Evolutionary conservation across 2,329 filamentous ascomycete genomes (phyloP).

Genomic region (Epichloe gansuensis): DNA sequence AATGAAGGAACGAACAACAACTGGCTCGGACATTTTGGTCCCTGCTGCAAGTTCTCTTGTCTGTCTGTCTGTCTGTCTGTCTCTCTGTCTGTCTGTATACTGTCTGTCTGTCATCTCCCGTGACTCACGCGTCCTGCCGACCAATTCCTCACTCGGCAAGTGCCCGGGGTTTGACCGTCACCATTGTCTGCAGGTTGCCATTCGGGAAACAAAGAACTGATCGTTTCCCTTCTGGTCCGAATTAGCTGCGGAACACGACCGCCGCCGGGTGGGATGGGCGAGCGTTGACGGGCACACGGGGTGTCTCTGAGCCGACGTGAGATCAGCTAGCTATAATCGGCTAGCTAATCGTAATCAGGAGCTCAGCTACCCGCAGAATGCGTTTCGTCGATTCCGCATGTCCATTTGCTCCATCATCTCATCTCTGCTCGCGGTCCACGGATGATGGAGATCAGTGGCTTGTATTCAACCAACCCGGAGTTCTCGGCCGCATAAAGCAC

Average conservation of each 20-base stretch:
- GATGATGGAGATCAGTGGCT: not conserved
- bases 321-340: not conserved
- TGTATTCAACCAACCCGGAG: not conserved
- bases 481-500: not conserved
- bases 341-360: not conserved
- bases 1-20: not conserved
- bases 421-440: not conserved
- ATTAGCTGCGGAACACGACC: too few relatives aligned
- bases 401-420: not conserved
- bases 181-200: not conserved
- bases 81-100: too few relatives aligned
- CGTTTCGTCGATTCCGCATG: not conserved
- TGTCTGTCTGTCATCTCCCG: not conserved
- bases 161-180: not conserved
- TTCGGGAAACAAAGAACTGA: not conserved
- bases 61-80: not conserved
- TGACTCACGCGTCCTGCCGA: not conserved
- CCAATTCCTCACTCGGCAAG: not conserved
- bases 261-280: too few relatives aligned
- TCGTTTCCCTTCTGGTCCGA: too few relatives aligned
- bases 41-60: not conserved
- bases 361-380: not conserved
- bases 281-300: not conserved
- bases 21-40: not conserved
- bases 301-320: not conserved